These are phyloP conservation scores for Medicago arabica DNA, from an alignment of 306 rosid species.

Conservation along the genomic window DNA sequence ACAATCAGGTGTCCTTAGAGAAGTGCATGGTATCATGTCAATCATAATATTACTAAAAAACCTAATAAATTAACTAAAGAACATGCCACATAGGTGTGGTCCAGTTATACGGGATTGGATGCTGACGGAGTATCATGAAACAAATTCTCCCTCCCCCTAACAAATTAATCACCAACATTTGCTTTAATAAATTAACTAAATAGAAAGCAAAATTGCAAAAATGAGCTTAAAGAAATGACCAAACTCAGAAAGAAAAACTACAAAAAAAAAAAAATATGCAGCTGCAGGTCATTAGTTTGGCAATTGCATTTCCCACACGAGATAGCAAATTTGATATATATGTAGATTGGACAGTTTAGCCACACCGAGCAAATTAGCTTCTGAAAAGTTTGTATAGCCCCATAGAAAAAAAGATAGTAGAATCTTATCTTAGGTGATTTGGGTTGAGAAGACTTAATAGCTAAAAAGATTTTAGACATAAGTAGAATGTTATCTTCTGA, in stretches of 20 bases:
- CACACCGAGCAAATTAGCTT: constrained; percentile 11
- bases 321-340: background rate
- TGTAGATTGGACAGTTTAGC: background rate
- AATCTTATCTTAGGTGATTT: background rate
- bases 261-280: background rate
- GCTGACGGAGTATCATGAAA: background rate
- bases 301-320: background rate
- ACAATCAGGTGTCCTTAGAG: background rate
- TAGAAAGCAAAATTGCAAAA: too few species aligned
- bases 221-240: background rate
- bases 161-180: too few species aligned
- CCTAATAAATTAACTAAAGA: constrained; percentile 20
- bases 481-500: too few species aligned
- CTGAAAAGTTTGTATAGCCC: background rate
- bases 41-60: constrained; percentile 12
- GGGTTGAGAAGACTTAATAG: background rate
- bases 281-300: background rate
- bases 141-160: background rate
- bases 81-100: background rate
- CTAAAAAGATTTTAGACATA: too few species aligned
- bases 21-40: constrained; percentile 4
- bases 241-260: too few species aligned
- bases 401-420: background rate
- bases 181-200: background rate
- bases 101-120: background rate